Conservation (phyloP, 1,284 basidiomycete species). For the Schizopora paradoxa region DNA sequence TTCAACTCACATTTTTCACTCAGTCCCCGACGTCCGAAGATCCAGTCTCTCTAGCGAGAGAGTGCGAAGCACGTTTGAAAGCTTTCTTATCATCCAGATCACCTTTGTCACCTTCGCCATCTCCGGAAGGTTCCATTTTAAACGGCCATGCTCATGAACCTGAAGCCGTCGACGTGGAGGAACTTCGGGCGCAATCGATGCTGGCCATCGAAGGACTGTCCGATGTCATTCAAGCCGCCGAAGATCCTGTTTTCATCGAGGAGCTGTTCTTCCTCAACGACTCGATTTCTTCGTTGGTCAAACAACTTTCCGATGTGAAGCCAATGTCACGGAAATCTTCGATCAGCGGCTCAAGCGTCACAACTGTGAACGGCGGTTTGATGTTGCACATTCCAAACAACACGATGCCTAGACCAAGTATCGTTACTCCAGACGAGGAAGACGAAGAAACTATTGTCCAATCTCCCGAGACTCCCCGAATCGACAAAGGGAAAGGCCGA, state of each 20-base stretch:
- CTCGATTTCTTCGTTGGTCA: slow-evolving; percentile 49
- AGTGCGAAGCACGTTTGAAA: slow-evolving; percentile 45
- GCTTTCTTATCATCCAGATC: slow-evolving; percentile 36
- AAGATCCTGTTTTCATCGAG: slow-evolving; percentile 55
- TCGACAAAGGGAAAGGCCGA: slow-evolving; percentile 71
- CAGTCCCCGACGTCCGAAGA: slow-evolving; percentile 41
- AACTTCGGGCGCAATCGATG: slow-evolving; percentile 45
- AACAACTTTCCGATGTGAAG: slow-evolving; percentile 36
- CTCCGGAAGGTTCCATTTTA: too few species aligned
- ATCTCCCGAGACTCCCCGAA: slow-evolving; percentile 53
- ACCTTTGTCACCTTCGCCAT: slow-evolving; percentile 29
- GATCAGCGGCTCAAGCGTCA: slow-evolving; percentile 6
- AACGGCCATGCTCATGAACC: slow-evolving; percentile 14
- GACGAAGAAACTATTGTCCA: slow-evolving; percentile 37
- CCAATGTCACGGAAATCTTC: slow-evolving; percentile 17
- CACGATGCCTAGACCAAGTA: slow-evolving; percentile 20
- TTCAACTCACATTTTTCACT: slow-evolving; percentile 3
- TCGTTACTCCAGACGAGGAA: slow-evolving; percentile 24
- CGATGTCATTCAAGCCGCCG: slow-evolving; percentile 50
- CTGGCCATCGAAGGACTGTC: slow-evolving; percentile 54
- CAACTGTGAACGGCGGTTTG: neutral
- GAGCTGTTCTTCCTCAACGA: slow-evolving; percentile 72
- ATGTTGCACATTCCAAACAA: slow-evolving; percentile 6
- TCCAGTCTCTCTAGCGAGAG: slow-evolving; percentile 45
- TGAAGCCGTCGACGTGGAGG: too few species aligned